A percentile compares a stretch with the other conserved stretches of the same genome.
These are phyloP conservation scores for Alternaria brassicicola DNA, from an alignment of 2,329 filamentous ascomycete genomes.

Conservation along the genomic window DNA sequence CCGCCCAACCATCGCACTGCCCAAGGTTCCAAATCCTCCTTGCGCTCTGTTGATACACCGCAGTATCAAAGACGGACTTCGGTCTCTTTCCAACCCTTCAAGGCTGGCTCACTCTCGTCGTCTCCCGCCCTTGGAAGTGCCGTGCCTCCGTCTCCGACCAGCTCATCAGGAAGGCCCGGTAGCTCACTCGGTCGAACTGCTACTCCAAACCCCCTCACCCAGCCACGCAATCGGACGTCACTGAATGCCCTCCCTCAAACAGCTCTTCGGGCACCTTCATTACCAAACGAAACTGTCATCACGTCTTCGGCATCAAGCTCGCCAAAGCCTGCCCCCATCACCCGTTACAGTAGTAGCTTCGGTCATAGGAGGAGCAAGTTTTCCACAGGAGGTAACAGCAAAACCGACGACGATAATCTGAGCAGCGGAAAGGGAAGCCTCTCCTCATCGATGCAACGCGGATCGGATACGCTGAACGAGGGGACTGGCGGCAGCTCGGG, in stretches of 20 bases:
- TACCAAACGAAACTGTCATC: constrained; percentile 65
- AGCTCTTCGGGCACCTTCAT: constrained; percentile 70
- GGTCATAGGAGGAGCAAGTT: constrained; percentile 79
- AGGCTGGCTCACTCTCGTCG: constrained; percentile 90
- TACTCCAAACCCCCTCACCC: constrained; percentile 43
- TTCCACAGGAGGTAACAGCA: constrained; percentile 76
- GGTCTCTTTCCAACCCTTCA: constrained; percentile 93
- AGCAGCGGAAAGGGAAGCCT: constrained; percentile 83
- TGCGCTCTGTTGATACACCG: constrained; percentile 58
- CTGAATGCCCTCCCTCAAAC: constrained; percentile 77
- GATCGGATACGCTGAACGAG: constrained; percentile 78
- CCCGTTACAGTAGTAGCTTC: constrained; percentile 92
- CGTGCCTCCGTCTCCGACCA: constrained; percentile 61
- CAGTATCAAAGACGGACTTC: constrained; percentile 72
- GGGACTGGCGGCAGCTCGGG: constrained; percentile 68
- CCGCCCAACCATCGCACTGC: constrained; percentile 53
- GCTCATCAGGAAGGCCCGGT: constrained; percentile 50
- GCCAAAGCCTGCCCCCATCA: constrained; percentile 77
- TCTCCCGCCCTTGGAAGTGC: constrained; percentile 69
- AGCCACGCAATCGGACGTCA: constrained; percentile 72
- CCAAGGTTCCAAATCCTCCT: constrained; percentile 57
- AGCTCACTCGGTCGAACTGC: constrained; percentile 30
- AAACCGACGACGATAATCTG: constrained; percentile 72
- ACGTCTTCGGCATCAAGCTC: constrained; percentile 74
- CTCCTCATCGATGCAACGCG: constrained; percentile 72